Conservation (phyloP, 2,329 filamentous ascomycete genomes). For the Alternaria panax region DNA sequence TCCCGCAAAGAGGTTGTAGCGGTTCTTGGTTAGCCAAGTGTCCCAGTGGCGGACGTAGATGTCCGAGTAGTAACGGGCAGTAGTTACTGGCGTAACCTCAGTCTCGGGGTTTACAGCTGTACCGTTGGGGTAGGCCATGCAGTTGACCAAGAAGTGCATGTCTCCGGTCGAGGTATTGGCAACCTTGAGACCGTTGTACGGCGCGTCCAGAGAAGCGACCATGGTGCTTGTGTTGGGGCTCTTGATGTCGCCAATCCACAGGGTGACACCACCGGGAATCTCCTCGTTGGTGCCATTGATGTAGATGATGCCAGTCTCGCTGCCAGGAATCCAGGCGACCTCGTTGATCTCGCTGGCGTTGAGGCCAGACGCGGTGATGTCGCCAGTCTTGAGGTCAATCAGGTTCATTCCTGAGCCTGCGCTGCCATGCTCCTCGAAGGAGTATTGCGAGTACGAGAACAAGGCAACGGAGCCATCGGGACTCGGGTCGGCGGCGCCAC, state of each 20-base stretch:
- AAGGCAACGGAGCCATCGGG: conserved; percentile 68
- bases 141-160: conserved; percentile 60
- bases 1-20: conserved; percentile 77
- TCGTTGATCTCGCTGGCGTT: conserved; percentile 45
- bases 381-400: conserved; percentile 44
- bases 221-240: conserved; percentile 39
- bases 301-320: conserved; percentile 64
- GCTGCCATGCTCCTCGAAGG: conserved; percentile 75
- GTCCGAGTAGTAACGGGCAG: conserved; percentile 74
- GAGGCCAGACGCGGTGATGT: conserved; percentile 42
- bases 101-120: conserved; percentile 71
- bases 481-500: conserved; percentile 73
- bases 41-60: conserved; percentile 87
- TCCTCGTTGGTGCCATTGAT: conserved; percentile 70
- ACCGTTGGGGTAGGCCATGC: conserved; percentile 72
- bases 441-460: conserved; percentile 77
- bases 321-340: conserved; percentile 45
- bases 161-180: conserved; percentile 49
- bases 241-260: conserved; percentile 47
- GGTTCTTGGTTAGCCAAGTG: conserved; percentile 71
- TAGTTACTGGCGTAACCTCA: conserved; percentile 65
- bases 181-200: conserved; percentile 60
- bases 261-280: conserved; percentile 43
- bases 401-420: conserved; percentile 57
- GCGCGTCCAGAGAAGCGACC: conserved; percentile 54